phyloP scores from a whole-genome alignment of 805 yeast genomes.

The Candida boleticola region DNA sequence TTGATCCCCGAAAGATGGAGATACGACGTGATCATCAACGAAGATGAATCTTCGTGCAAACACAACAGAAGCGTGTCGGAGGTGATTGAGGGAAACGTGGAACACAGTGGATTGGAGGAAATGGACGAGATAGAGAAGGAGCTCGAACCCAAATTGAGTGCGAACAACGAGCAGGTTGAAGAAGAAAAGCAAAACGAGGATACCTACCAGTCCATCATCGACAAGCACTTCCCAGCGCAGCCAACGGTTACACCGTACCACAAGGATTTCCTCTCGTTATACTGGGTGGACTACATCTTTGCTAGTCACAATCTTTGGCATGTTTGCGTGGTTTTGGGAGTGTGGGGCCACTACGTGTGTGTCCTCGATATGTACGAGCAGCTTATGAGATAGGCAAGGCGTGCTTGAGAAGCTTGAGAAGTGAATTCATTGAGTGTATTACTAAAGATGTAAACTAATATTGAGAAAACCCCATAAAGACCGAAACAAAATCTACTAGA shows the following conservation, averaged over 20 bases:
- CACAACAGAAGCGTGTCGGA: constrained; percentile 27
- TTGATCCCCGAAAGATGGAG: constrained; percentile 89
- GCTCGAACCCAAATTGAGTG: constrained; percentile 9
- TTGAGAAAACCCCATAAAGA: too few species aligned
- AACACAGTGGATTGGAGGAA: constrained; percentile 39
- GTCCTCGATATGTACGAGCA: constrained; percentile 66
- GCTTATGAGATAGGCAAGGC: constrained; percentile 8
- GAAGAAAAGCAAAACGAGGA: constrained; percentile 8
- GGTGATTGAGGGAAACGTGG: constrained; percentile 31
- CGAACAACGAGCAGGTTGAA: constrained; percentile 4
- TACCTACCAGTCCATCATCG: constrained; percentile 28
- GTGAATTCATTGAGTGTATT: too few species aligned
- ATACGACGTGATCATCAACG: constrained; percentile 60
- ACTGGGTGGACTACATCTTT: constrained; percentile 80
- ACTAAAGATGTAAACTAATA: too few species aligned
- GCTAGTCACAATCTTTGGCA: constrained; percentile 95
- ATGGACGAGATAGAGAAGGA: constrained; percentile 29
- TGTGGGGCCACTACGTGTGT: constrained; percentile 84
- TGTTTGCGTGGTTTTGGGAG: constrained; percentile 82
- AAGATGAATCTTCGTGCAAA: constrained; percentile 23
- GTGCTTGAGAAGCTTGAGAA: too few species aligned
- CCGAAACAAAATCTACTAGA: too few species aligned
- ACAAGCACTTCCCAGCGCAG: constrained; percentile 34
- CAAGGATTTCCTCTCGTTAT: constrained; percentile 51
- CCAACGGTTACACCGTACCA: constrained; percentile 34